Evolutionary conservation across 331 rosid genomes (phyloP), one percentile per base, ranked within the genome.

Genomic region (Pyrus hybrid): DNA sequence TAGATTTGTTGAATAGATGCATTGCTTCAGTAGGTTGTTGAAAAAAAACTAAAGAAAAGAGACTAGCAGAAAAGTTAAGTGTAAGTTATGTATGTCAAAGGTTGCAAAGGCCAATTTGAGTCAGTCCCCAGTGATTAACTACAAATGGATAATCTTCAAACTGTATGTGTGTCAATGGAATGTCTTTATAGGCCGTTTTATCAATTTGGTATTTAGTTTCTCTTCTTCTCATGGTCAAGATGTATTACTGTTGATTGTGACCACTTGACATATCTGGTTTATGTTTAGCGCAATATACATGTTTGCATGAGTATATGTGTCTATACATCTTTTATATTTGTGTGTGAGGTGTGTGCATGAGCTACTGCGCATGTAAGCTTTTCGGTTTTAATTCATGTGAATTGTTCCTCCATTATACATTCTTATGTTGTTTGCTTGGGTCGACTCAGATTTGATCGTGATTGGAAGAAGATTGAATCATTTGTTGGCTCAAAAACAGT

Each of bases 391-490:
- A 32, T 63, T 63, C 67, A 14, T 4, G 35, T 7, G 17, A 28
- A n/a, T 62, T 8, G 2, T 32, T 51, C 32, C 16, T 41, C 14
- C 67, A 25, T 63, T 63, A 63, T 16, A 60, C 25, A 26, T 77
- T 64, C 68, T 67, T 67, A 32, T 57, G 80, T 66, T 83, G 60
- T 78, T 47, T 62, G 13, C 63, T 16, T 63, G 41, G 75, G 35
- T 82, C 53, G 8, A 7, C 63, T 66, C 88, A 95, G 99, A 80
- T 95, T 92, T 29, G 97, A 92, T 71, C 97, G 98, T n/a, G 99
- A 95, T 79, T 95, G 99, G 99, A 95, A 92, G 86, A 95, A 92
- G 87, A 95, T 95, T 78, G 97, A 89, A 90, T 97, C 97, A 67
- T 95, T 89, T 86, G 88, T 95, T 11, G 97, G 96, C 53, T 88